Evolutionary conservation across 1,284 basidiomycete species (phyloP), one percentile per base, ranked within the genome.

Genomic region (Coriolopsis trogii): DNA sequence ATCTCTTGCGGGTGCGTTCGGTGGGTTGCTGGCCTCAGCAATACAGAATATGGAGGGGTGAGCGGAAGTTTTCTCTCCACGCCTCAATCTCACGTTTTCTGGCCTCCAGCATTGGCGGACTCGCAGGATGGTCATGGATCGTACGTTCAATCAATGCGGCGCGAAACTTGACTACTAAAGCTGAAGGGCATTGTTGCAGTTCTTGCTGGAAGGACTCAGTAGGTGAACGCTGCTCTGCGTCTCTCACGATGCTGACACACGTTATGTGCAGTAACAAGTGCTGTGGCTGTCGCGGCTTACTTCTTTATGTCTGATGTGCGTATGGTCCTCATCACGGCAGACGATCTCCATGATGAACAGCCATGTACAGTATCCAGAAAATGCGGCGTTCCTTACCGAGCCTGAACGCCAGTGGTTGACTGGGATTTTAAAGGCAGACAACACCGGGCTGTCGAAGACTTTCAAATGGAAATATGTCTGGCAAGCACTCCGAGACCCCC

Each of bases 11-110:
- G 58, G 82, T 44, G 50, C 56, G 10, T 51, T 53, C 33, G 53
- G 49, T 76, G 80, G 80, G 18, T 70, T 81, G 21, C 74, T 82
- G 23, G 84, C 81, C 0, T 80, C 44, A 39, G 46, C 48, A 40
- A 8, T 34, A 18, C 20, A 6, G 15, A 13, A 7, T 34, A 16
- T 18, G 4, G n/a, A 6, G 33, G 6, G 33, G 8, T 7, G 28
- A 30, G 28, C 28, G 28, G 28, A 30, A 18, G 31, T 15, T 13
- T 33, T 18, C 16, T n/a, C n/a, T n/a, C n/a, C n/a, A n/a, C n/a
- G n/a, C n/a, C n/a, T n/a, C n/a, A n/a, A n/a, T n/a, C n/a, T n/a
- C n/a, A n/a, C n/a, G n/a, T n/a, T n/a, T n/a, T n/a, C n/a, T n/a
- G n/a, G n/a, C n/a, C n/a, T n/a, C n/a, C n/a, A n/a, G n/a, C n/a